Evolutionary conservation across 2,329 filamentous ascomycete species (phyloP), one percentile per base, ranked within the genome.

Genomic region (Tympanopsis confertula): DNA sequence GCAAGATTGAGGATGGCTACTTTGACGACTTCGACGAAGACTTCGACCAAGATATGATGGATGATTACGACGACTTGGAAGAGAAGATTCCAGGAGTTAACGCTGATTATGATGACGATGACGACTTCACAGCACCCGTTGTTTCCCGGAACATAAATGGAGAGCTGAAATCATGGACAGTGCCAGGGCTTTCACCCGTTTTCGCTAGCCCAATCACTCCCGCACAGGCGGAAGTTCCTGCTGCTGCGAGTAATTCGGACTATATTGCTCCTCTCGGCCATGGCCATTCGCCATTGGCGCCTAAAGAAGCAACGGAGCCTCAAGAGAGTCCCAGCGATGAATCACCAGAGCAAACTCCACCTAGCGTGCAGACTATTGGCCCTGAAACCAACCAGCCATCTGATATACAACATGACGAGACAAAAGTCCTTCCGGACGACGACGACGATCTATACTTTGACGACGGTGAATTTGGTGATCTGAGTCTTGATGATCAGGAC

Each of bases 381-480:
- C n/a, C n/a, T n/a, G n/a, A n/a, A n/a, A n/a, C n/a, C n/a, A n/a
- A n/a, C n/a, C n/a, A n/a, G n/a, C n/a, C n/a, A n/a, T n/a, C n/a
- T n/a, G n/a, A n/a, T n/a, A n/a, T n/a, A n/a, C n/a, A n/a, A n/a
- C n/a, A n/a, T n/a, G n/a, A n/a, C n/a, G n/a, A n/a, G n/a, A n/a
- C n/a, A n/a, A n/a, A n/a, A n/a, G n/a, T n/a, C n/a, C n/a, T 33
- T 7, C 7, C 15, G 12, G 42, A 48, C 20, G 47, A 59, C 37
- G 68, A 74, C 22, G 76, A 81, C 45, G 80, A 85, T 44, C 59
- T 84, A 20, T 85, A 84, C 52, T 86, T 80, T 49, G 77, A 82
- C 44, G 76, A 77, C 49, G 78, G 30, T 7, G 30, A 33, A 33
- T 33, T 33, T 33, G 30, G 30, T 18, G 30, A 33, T 18, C 30